Evolutionary conservation across 1,139 yeast species (phyloP).

Genomic region (Groenewaldozyma auringiensis): DNA sequence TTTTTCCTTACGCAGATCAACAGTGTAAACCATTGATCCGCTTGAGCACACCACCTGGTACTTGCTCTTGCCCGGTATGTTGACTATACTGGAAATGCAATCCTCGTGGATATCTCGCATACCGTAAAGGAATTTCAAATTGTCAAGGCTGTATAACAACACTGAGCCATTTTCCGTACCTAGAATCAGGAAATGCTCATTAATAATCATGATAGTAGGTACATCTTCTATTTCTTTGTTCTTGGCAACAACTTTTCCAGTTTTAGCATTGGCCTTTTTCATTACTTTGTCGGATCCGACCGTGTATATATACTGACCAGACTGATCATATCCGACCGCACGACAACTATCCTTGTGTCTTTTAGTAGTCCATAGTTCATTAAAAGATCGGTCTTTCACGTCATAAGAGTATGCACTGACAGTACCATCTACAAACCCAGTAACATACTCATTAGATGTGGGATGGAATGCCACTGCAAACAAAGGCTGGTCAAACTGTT

Average conservation of each 20-base stretch:
- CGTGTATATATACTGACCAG: slow-evolving; percentile 53
- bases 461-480: slow-evolving; percentile 83
- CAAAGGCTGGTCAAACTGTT: slow-evolving; percentile 42
- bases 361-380: slow-evolving; percentile 71
- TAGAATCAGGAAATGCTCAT: slow-evolving; percentile 56
- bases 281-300: slow-evolving; percentile 76
- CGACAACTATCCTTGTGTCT: slow-evolving; percentile 90
- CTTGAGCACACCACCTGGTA: slow-evolving; percentile 79
- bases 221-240: slow-evolving; percentile 39
- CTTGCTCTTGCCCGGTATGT: slow-evolving; percentile 50
- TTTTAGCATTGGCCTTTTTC: slow-evolving; percentile 62
- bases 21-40: slow-evolving; percentile 69
- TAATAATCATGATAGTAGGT: slow-evolving; percentile 53
- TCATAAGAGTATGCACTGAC: slow-evolving; percentile 39
- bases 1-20: slow-evolving; percentile 66
- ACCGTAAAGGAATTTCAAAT: slow-evolving; percentile 33
- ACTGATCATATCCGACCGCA: slow-evolving; percentile 57
- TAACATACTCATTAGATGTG: slow-evolving; percentile 49
- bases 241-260: slow-evolving; percentile 71
- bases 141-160: slow-evolving; percentile 51
- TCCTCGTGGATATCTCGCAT: slow-evolving; percentile 57
- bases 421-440: slow-evolving; percentile 78
- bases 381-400: slow-evolving; percentile 28
- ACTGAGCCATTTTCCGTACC: slow-evolving; percentile 79
- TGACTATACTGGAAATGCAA: slow-evolving; percentile 62